Evolutionary conservation across 305 asterid species (phyloP), one percentile per base, ranked within the genome.

Genomic region (Withania somnifera): DNA sequence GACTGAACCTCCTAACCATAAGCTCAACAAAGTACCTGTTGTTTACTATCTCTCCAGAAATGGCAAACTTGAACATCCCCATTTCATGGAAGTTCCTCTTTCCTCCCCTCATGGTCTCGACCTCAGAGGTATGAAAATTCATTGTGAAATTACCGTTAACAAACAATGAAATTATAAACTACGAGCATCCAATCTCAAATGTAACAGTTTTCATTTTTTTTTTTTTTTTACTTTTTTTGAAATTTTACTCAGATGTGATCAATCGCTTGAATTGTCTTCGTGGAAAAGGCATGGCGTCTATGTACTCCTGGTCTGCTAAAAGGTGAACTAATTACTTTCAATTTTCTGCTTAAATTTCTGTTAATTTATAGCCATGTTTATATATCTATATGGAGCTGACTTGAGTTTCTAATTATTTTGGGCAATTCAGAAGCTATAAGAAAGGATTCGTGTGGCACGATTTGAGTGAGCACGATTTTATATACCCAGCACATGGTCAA

Each of bases 361-460:
- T 36, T 42, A 15, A n/a, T n/a, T n/a, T 30, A 30, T 30, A 2
- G 4, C 40, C n/a, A 2, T 69, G 54, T 83, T 19, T 76, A 36
- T 36, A 6, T 36, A 3, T 2, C 5, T 36, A 34, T 19, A 17
- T 40, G 68, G 36, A 17, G 38, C 51, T 66, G 50, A 57, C 10
- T 7, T 6, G 3, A 60, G 45, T 5, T 80, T 52, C 1, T 57
- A 52, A 34, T 28, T 19, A 1, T 78, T 66, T 52, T 80, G 79
- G 81, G 71, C 34, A 81, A 32, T 38, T 36, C 83, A 93, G 97
- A 93, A 88, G 94, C 86, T 92, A 91, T 71, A 93, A 86, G 83
- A 92, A 91, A 14, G 98, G 99, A 83, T 95, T 86, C 53, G 99
- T 95, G 30, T 95, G 99, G 99, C 97, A 95, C 63, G 99, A 95